Evolutionary conservation across 2,329 filamentous ascomycete species (phyloP), one percentile per base, ranked within the genome.

Genomic region (Pyricularia sp.): DNA sequence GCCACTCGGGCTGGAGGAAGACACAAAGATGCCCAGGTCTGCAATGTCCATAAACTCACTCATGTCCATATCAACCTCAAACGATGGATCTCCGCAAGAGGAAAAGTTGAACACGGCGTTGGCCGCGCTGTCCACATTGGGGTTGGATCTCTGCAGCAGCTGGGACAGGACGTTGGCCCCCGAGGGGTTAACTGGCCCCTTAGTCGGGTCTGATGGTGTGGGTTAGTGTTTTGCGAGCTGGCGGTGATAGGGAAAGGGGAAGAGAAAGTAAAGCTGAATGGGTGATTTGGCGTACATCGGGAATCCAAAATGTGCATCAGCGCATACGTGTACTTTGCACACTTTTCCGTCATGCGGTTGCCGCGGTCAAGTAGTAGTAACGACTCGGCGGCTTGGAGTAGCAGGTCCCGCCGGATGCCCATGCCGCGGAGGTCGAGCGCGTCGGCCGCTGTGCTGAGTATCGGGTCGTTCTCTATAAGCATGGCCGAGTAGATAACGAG

Each of bases 401-500:
- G 64, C 11, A 65, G 31, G 2, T 65, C 31, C 31, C 31, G 64
- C 64, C 36, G n/a, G n/a, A 33, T 33, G 4, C 50, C 31, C 31
- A 42, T 42, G 11, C n/a, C 31, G n/a, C 31, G 31, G 20, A 42
- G 50, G 31, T 26, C 64, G 31, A 42, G 14, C 3, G 31, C 23
- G 31, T 42, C 31, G 31, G 33, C 28, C 31, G 64, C n/a, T 10
- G 23, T 61, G 25, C 17, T 65, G 33, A 23, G n/a, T 17, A 26
- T 50, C 64, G 64, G 64, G n/a, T 65, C 31, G 23, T 65, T 42
- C 12, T 33, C 25, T 26, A 65, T 14, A 14, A 33, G 31, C 11
- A 31, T 28, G 30, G 68, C 23, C 30, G 67, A 69, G 14, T 61
- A 61, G n/a, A 74, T 70, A 12, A 71, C 69, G 12, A 74, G 66